Evolutionary conservation across 2,329 filamentous ascomycete species (phyloP).

Genomic region (Dactylellina cionopaga): DNA sequence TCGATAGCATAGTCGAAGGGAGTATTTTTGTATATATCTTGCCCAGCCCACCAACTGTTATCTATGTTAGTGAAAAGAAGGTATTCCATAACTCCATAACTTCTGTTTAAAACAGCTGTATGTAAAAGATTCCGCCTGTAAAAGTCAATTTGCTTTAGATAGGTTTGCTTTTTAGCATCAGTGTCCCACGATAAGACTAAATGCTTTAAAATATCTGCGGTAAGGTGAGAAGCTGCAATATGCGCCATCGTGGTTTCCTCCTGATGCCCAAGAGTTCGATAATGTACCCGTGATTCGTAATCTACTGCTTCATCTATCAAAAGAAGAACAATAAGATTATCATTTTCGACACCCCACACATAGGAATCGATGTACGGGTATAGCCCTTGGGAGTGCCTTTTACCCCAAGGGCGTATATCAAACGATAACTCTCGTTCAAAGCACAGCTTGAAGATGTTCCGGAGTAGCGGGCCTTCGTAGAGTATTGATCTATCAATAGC

Average conservation of each 20-base stretch:
- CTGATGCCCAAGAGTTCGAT: not conserved
- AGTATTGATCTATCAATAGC: not conserved
- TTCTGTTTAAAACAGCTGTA: not conserved
- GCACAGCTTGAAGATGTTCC: conserved; percentile 4
- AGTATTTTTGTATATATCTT: conserved; percentile 29
- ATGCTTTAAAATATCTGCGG: not conserved
- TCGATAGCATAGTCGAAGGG: conserved; percentile 31
- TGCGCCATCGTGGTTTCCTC: not conserved
- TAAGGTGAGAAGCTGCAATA: conserved; percentile 23
- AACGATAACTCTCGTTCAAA: conserved; percentile 24
- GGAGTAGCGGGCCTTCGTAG: not conserved
- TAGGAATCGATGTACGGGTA: conserved; percentile 35
- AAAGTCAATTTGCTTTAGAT: not conserved
- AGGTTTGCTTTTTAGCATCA: not conserved
- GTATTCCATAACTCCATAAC: not conserved
- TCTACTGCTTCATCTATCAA: not conserved
- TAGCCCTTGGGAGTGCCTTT: conserved; percentile 7
- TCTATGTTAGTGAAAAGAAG: not conserved
- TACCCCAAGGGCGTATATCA: conserved; percentile 41
- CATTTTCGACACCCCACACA: conserved; percentile 39
- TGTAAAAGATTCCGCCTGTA: conserved; percentile 1
- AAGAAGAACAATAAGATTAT: not conserved
- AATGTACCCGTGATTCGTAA: not conserved
- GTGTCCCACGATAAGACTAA: not conserved
- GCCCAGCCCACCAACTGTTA: not conserved